Base-by-base conservation (phyloP, 768 basidiomycete species). In the Mycena floridula region DNA sequence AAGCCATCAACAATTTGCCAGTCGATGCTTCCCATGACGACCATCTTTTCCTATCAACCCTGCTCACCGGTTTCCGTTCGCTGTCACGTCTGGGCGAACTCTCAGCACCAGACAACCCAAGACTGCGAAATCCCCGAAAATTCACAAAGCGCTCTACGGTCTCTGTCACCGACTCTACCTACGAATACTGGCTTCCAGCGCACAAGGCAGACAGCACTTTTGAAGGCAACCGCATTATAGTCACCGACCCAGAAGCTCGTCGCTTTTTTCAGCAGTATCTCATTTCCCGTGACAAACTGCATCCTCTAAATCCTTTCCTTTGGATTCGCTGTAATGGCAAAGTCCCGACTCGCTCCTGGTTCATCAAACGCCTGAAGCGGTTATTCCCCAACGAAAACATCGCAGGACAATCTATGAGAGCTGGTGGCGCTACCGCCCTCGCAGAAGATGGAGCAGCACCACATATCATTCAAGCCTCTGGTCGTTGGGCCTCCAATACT, bases 391-490 rank as follows among this genome's bases (percentile, higher is more conserved):
- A 32, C 21, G 25, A 45, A 4, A 32, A 44, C 26, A 9, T 9
- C 16, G 28, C 9, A 9, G 28, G 28, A 9, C 28, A 30, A 16
- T 30, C 16, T 9, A 9, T 70, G 43, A 64, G 63, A 15, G 54
- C 70, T 7, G 69, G 73, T 0, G 68, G 72, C 6, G 68, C 72
- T 0, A 75, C 72, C 3, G 52, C 40, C 8, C 54, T 68, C 3
- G 71, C 72, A 0, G 48, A 50, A 15, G 28, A 30, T 30, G 28
- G 28, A 9, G 16, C 16, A 9, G 16, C 16, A 16, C 28, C 28
- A 30, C 28, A 30, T 30, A 9, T 30, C 9, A 30, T 30, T 9
- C 28, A 30, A 16, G 28, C 28, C 9, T 16, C 9, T 1, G 68
- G 71, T 0, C 54, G 68, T 1, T 74, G 72, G 72, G 46, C 65